Evolutionary conservation across 2,329 filamentous ascomycete genomes (phyloP).

Genomic region (Curvularia spicifera): DNA sequence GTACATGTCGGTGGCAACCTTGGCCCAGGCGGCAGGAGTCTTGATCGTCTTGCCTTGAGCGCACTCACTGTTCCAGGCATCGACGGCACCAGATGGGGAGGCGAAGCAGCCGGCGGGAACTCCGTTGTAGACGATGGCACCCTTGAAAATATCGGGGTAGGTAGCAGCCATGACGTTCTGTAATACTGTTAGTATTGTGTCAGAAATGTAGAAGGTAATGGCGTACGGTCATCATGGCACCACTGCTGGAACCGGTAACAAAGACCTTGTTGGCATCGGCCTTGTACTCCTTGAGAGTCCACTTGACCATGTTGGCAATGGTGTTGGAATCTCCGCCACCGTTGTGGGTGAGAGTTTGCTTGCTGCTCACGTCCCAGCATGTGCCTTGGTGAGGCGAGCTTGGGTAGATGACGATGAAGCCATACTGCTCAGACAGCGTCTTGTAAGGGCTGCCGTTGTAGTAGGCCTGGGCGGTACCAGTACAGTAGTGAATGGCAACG

Average conservation of each 20-base stretch:
- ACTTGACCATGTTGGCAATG: conserved; percentile 67
- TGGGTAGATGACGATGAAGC: conserved; percentile 67
- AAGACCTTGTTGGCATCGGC: conserved; percentile 61
- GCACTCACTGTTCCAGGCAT: conserved; percentile 61
- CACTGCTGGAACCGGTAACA: conserved; percentile 61
- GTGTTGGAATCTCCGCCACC: conserved; percentile 64
- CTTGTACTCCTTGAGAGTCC: conserved; percentile 59
- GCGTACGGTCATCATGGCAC: conserved; percentile 62
- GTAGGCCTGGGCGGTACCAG: conserved; percentile 59
- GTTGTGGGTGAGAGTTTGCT: conserved; percentile 61
- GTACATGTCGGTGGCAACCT: conserved; percentile 57
- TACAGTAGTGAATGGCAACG: conserved; percentile 65
- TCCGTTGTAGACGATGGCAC: conserved; percentile 60
- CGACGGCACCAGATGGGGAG: conserved; percentile 50
- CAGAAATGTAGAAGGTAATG: not conserved
- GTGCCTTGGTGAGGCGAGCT: conserved; percentile 58
- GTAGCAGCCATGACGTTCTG: conserved; percentile 58
- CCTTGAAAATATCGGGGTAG: conserved; percentile 63
- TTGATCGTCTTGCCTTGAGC: conserved; percentile 56
- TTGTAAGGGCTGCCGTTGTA: conserved; percentile 62
- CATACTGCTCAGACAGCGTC: conserved; percentile 60
- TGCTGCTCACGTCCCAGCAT: conserved; percentile 67
- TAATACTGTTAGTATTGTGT: conserved; percentile 8
- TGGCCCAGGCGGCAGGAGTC: conserved; percentile 58
- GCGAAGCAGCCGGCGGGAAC: conserved; percentile 63